A percentile compares a stretch with the other conserved stretches of the same genome.
Conservation (phyloP, 768 basidiomycete species). For the Rhizopogon roseolus region DNA sequence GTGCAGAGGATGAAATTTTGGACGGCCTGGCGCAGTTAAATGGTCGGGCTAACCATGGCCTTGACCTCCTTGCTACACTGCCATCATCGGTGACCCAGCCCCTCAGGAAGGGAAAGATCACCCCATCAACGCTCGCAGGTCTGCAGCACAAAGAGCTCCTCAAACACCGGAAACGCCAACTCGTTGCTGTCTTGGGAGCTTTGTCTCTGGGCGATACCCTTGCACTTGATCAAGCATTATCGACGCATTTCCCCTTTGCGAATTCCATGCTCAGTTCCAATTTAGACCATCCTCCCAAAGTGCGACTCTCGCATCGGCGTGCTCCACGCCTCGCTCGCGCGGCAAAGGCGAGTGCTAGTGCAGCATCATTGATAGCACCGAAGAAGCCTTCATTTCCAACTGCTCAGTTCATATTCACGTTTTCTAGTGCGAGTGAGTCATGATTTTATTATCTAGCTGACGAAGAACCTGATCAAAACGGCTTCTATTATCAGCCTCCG, state of each 20-base stretch:
- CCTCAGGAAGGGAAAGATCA: conserved; percentile 41
- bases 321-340: conserved; percentile 48
- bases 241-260: conserved; percentile 32
- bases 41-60: conserved; percentile 19
- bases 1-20: conserved; percentile 37
- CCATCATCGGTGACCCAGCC: conserved; percentile 15
- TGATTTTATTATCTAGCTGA: conserved; percentile 15
- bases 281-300: conserved; percentile 24
- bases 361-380: background rate
- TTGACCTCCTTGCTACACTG: conserved; percentile 15
- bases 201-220: conserved; percentile 64
- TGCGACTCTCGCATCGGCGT: conserved; percentile 53
- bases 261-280: conserved; percentile 31
- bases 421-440: conserved; percentile 69
- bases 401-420: conserved; percentile 56
- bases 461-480: conserved; percentile 22
- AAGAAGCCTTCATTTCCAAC: conserved; percentile 42
- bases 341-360: conserved; percentile 18
- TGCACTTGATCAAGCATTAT: conserved; percentile 75
- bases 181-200: conserved; percentile 65
- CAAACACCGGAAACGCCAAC: conserved; percentile 62
- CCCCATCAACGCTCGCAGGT: conserved; percentile 60
- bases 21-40: conserved; percentile 21
- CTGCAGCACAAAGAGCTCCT: conserved; percentile 74
- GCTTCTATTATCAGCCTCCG: conserved; percentile 50